Evolutionary conservation across 2,329 filamentous ascomycete genomes (phyloP).

Genomic region (Dothistroma septosporum): DNA sequence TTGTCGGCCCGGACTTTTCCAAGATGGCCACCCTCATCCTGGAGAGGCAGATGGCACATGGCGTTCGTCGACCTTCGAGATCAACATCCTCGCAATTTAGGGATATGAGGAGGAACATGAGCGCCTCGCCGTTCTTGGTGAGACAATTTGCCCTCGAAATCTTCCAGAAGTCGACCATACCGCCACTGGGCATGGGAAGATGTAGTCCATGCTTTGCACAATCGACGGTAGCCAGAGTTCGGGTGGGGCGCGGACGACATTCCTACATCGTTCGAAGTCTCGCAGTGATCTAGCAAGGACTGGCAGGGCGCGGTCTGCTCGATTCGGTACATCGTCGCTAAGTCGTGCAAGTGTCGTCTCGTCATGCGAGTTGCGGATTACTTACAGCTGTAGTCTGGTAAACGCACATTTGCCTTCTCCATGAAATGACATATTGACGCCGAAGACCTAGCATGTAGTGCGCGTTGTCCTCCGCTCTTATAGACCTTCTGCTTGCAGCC

Average conservation of each 20-base stretch:
- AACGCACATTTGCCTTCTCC: not conserved
- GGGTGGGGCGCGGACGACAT: not conserved
- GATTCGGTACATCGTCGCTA: not conserved
- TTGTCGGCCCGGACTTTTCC: not conserved
- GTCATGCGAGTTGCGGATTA: not conserved
- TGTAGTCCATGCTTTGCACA: not conserved
- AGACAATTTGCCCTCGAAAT: not conserved
- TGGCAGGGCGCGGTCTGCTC: not conserved
- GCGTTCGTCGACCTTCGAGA: not conserved
- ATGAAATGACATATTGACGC: conserved; percentile 37
- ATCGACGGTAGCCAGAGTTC: not conserved
- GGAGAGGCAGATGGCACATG: not conserved
- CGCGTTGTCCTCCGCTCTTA: conserved; percentile 39
- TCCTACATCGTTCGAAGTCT: not conserved
- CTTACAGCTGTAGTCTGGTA: not conserved
- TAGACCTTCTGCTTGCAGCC: conserved; percentile 6
- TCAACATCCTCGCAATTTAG: not conserved
- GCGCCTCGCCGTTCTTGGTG: not conserved
- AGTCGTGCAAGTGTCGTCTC: not conserved
- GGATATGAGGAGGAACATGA: not conserved
- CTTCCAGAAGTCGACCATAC: not conserved
- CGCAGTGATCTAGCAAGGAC: not conserved
- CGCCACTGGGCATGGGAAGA: not conserved
- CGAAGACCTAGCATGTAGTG: conserved; percentile 47
- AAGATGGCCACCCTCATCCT: not conserved